Evolutionary conservation across 768 basidiomycete genomes (phyloP), one percentile per base, ranked within the genome.

Genomic region (Lactifluus subvellereus): DNA sequence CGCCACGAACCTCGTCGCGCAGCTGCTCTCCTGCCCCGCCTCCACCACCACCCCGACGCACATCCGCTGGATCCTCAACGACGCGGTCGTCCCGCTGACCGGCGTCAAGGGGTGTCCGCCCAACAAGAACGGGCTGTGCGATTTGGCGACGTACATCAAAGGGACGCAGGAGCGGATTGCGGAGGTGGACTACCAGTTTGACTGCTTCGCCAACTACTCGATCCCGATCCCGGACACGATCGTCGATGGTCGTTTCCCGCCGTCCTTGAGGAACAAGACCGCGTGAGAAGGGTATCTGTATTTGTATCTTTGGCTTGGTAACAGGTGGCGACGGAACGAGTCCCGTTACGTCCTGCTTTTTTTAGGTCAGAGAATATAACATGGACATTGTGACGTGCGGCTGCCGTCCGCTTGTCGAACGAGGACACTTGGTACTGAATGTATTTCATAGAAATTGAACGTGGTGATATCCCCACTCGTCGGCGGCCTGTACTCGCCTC

Each of bases 21-120:
- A 82, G 62, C 74, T 82, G 8, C 69, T 81, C 42, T 71, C 73
- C 10, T 82, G 79, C 67, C 71, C 73, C 33, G 71, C 69, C 10
- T 48, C 69, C 18, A 49, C 66, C 2, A 27, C 27, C 13, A 43
- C 55, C 3, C 67, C 71, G 6, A 71, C 73, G 16, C 69, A 76
- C 58, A 76, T 81, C 61, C 72, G 80, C 18, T 75, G 78, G 70
- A 73, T 81, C 53, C 71, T 81, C 30, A 83, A 83, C 67, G 82
- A 83, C 67, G 81, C 73, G 2, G 74, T 78, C 4, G 71, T 81
- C 1, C 81, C 81, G 10, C 71, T 82, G 13, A 78, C 77, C 2
- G 75, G 77, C 16, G 71, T 82, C 51, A 62, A 71, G 0, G 78
- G 78, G 9, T 83, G 82, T 71, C 45, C 54, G 10, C 67, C 71